Percentiles rank a stretch among this genome's conserved stretches.
Evolutionary conservation across 2,329 filamentous ascomycete genomes (phyloP).

Genomic region (Chalara sp.): DNA sequence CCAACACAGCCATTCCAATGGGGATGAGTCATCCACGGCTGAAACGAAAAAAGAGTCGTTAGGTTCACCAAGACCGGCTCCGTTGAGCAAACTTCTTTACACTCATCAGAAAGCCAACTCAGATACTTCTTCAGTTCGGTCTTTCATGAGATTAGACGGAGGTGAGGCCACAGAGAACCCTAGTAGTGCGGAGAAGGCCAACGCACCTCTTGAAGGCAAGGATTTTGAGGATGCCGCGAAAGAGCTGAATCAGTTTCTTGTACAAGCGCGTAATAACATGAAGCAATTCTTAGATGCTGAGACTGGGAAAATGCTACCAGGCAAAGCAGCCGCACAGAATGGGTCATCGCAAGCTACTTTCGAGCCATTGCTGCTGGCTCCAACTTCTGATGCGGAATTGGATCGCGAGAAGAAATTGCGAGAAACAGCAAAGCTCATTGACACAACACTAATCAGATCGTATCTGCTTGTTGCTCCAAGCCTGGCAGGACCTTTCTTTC

Average conservation of each 20-base stretch:
- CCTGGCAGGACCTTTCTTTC: constrained; percentile 82
- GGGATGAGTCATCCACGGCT: constrained; percentile 25
- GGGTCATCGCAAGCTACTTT: constrained; percentile 43
- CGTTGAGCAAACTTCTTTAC: constrained; percentile 33
- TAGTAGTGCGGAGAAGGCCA: constrained; percentile 43
- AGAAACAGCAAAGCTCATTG: constrained; percentile 75
- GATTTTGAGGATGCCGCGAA: constrained; percentile 76
- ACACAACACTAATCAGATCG: constrained; percentile 88
- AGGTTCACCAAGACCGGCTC: constrained; percentile 27
- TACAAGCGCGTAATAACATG: constrained; percentile 67
- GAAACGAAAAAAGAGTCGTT: constrained; percentile 13
- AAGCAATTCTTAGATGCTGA: constrained; percentile 56
- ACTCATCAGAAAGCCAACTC: constrained; percentile 29
- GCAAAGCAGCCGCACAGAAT: constrained; percentile 31
- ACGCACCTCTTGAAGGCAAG: constrained; percentile 64
- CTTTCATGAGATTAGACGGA: constrained; percentile 43
- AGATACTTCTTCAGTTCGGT: constrained; percentile 51
- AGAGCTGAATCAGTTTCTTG: constrained; percentile 81
- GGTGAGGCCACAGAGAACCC: constrained; percentile 47
- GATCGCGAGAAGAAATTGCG: constrained; percentile 67
- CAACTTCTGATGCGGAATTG: constrained; percentile 30
- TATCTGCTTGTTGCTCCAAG: constrained; percentile 90
- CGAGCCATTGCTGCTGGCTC: constrained; percentile 47
- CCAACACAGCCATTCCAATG: constrained; percentile 34
- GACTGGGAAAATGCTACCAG: constrained; percentile 53